Base-by-base conservation (phyloP, 1,284 basidiomycete species). In the Dichomitus squalens region DNA sequence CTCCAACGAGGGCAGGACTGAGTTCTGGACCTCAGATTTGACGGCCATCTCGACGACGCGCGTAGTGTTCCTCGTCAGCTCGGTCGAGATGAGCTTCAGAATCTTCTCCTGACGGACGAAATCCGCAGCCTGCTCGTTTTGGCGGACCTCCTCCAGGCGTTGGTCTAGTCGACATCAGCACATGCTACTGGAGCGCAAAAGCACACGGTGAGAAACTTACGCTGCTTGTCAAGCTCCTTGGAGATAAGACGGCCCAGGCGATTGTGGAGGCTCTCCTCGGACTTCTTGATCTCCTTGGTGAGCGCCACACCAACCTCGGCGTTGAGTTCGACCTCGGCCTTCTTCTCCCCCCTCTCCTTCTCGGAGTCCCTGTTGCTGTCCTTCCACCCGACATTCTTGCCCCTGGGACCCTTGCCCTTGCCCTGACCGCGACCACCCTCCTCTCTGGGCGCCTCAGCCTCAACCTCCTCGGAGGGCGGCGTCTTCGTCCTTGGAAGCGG, bases 151-250 rank as follows among this genome's bases (percentile, higher is more conserved):
- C 67, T 93, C 91, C 60, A 92, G 76, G 44, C 88, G 88, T 81
- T 86, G 84, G 68, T 92, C 91, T 93, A 66, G 5, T 38, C 54
- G 53, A 57, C 25, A 49, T 49, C 53, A 38, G 49, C 27, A 38
- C 33, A n/a, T 56, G 29, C 44, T 20, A 3, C 18, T n/a, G 11
- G 14, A 34, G 3, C 2, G 8, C 8, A 21, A 16, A 25, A 2
- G 2, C 3, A 8, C n/a, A n/a, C n/a, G n/a, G n/a, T n/a, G n/a
- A 34, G 7, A 38, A 16, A 70, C 79, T 72, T 65, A 92, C 92
- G 85, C 72, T 93, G 91, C 73, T 89, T 92, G 67, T 93, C 91
- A 77, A 94, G 85, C 72, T 93, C 90, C 75, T 92, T 92, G 36
- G 83, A 81, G 63, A 94, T 85, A 53, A 92, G 74, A 43, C 87